Percentiles rank a stretch among this genome's conserved stretches.
Evolutionary conservation across 106 monocot species (phyloP).

Genomic region (Xerophyta viscosa): DNA sequence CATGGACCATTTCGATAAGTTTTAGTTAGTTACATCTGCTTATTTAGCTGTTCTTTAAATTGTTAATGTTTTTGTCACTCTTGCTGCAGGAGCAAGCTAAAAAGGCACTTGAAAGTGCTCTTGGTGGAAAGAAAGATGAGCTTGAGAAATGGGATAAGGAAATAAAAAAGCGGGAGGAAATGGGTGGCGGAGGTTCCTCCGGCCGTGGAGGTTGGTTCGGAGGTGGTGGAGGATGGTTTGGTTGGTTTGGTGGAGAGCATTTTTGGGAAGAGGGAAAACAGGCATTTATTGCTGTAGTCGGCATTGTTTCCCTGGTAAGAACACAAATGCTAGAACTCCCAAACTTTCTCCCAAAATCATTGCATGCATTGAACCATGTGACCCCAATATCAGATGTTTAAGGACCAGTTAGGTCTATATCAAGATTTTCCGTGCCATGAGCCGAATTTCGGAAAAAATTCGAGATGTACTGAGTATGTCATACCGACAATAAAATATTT

Average conservation of each 20-base stretch:
- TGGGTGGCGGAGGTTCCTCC: constrained; percentile 30
- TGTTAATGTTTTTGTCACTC: background rate
- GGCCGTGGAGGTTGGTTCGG: constrained; percentile 75
- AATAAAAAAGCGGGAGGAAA: constrained; percentile 61
- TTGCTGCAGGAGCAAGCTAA: constrained; percentile 63
- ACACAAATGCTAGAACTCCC: no score
- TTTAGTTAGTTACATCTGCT: background rate
- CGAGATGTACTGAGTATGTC: no score
- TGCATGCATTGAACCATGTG: no score
- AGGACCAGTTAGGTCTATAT: no score
- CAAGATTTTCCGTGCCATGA: no score
- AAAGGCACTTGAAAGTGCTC: constrained; percentile 72
- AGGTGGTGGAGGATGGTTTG: constrained; percentile 69
- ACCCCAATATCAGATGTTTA: no score
- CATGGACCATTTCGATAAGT: no score
- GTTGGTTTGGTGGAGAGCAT: constrained; percentile 53
- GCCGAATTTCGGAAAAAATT: no score
- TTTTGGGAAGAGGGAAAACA: constrained; percentile 84
- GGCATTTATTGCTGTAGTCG: constrained; percentile 42
- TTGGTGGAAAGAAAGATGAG: constrained; percentile 63
- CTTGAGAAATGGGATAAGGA: constrained; percentile 91
- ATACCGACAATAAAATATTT: no score
- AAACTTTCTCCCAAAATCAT: no score
- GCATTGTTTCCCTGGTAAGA: constrained; percentile 57
- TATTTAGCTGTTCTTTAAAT: background rate